Base-by-base conservation (phyloP, 2,329 filamentous ascomycete species). In the Aspergillus sp. region DNA sequence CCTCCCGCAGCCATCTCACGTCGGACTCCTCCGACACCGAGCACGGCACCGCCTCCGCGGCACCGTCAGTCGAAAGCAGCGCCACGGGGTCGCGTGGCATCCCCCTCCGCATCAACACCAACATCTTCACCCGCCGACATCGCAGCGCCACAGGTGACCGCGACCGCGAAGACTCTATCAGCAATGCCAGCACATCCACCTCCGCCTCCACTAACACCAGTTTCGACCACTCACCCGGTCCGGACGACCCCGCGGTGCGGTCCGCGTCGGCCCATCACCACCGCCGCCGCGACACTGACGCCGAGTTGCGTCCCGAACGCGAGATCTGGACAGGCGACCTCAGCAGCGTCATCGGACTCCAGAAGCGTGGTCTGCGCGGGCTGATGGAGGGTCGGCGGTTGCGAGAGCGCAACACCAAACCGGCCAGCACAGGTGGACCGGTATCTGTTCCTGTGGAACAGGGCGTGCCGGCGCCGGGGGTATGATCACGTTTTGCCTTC, bases 361-460 rank as follows among this genome's bases (percentile, higher is more conserved):
- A 99, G 77, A 99, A 99, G 77, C 82, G 94, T 49, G 94, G 94
- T 0, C 72, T 99, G 32, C 81, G 93, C 54, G 94, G 94, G 0
- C 72, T 99, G 60, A 97, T 99, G 94, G 94, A 97, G 71, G 93
- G 93, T 3, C 79, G 93, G 42, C 81, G 93, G 55, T 86, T 97
- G 78, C 80, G 92, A 42, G 91, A 96, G 70, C 79, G 90, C 58
- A 81, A 80, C 11, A 72, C 59, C 5, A 71, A 70, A 46, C 67
- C 68, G 1, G 48, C 64, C 2, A 68, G 64, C 40, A 50, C 52
- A 21, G 44, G 52, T 9, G 47, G 46, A 1, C 17, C 42, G 17
- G 23, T 49, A 7, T 21, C 52, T 29, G 36, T 47, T 21, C 25
- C 47, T 17, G 34, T 32, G 10, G 52, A 54, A 19, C 25, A 5